Base-by-base conservation (phyloP, 768 basidiomycete genomes). In the Russula sp. region DNA sequence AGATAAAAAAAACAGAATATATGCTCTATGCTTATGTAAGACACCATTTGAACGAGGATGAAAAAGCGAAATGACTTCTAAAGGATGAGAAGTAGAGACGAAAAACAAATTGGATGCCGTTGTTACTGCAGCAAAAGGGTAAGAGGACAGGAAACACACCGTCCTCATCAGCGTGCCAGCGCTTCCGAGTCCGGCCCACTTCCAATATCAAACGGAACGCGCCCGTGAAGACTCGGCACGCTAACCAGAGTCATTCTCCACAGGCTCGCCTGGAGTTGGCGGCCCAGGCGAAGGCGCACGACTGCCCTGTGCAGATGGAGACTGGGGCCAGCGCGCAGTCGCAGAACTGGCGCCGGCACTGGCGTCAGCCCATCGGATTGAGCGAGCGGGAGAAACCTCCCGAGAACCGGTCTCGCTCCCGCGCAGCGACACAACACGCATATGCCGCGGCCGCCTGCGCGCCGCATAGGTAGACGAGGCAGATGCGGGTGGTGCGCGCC, bases 361-460 rank as follows among this genome's bases (percentile, higher is more conserved):
- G n/a, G 64, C 64, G 57, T 81, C 80, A 44, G 75, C 78, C 66
- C 79, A 82, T 40, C 78, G 76, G 57, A 81, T 75, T 13, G 80
- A 82, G n/a, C 80, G 78, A 9, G 76, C 65, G 1, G 80, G 80
- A 7, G 80, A 82, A 52, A 70, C 74, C 3, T 79, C 80, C 27
- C 80, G 75, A 18, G 73, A 68, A 22, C 51, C 55, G 37, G 62
- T 35, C 52, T 66, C 68, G 40, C 62, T 61, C 31, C 68, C 71
- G 47, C 71, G 72, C 54, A 74, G 66, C 35, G 73, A 72, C 62
- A 73, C 69, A 47, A 74, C 64, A 42, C 73, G 74, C 51, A 64
- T 57, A 62, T 74, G 74, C 35, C 65, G 70, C 35, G 65, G 65
- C 18, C 59, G 66, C 48, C 68, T 50, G 56, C 62, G 57, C 61